Evolutionary conservation across 768 basidiomycete genomes (phyloP).

Genomic region (Trametes cubensis): DNA sequence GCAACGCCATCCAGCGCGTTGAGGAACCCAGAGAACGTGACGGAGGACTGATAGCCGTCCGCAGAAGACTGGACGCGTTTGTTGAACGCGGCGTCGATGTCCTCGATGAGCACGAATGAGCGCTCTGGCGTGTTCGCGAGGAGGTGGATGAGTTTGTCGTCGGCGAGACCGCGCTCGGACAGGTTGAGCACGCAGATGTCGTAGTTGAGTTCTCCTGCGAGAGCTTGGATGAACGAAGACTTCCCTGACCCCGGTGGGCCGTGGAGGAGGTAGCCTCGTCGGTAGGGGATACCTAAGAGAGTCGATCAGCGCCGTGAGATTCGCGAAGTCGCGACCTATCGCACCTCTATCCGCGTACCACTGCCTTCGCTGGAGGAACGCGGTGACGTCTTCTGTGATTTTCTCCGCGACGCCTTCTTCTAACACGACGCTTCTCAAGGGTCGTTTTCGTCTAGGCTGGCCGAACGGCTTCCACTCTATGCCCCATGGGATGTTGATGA

Average conservation of each 20-base stretch:
- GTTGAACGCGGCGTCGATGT: constrained; percentile 96
- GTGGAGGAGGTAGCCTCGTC: constrained; percentile 91
- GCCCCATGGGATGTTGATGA: constrained; percentile 96
- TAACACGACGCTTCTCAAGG: constrained; percentile 87
- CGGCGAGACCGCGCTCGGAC: constrained; percentile 92
- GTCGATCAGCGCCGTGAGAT: constrained; percentile 7
- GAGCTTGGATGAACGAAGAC: constrained; percentile 96
- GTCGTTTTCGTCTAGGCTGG: constrained; percentile 82
- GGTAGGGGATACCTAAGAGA: constrained; percentile 88
- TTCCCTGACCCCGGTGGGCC: constrained; percentile 99
- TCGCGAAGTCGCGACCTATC: constrained; percentile 26
- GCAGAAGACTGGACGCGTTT: constrained; percentile 88
- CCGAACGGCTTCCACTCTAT: constrained; percentile 97
- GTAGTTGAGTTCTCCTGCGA: constrained; percentile 90
- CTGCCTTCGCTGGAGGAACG: constrained; percentile 79
- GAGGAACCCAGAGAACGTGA: constrained; percentile 96
- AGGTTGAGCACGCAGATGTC: constrained; percentile 96
- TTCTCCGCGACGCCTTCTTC: constrained; percentile 79
- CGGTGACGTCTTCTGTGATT: constrained; percentile 77
- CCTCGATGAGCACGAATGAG: constrained; percentile 94
- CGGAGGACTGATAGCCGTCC: constrained; percentile 93
- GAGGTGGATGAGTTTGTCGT: constrained; percentile 94
- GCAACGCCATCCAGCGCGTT: constrained; percentile 98
- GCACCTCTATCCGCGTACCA: constrained; percentile 98
- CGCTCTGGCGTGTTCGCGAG: constrained; percentile 92